Evolutionary conservation across 23 red algal species (phyloP).

Genomic region (Pyropia yezoensis): DNA sequence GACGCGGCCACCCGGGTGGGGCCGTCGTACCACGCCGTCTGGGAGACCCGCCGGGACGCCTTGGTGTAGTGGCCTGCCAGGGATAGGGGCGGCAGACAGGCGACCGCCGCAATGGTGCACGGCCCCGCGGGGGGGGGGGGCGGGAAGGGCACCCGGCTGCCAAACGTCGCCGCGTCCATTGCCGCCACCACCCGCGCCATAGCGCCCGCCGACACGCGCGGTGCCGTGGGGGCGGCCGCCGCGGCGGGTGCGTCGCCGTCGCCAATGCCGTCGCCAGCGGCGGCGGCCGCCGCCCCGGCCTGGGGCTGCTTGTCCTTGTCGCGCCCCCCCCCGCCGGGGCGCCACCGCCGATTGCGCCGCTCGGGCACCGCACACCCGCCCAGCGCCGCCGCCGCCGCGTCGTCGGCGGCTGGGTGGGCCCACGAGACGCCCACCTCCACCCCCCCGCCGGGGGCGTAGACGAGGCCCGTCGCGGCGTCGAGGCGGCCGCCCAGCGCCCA

Average conservation of each 20-base stretch:
- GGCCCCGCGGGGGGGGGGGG: neutral
- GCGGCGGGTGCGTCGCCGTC: too few relatives aligned
- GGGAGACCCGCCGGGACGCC: conserved; percentile 68
- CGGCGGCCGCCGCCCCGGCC: too few relatives aligned
- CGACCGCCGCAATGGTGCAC: neutral
- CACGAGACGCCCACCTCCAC: too few relatives aligned
- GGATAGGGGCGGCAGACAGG: conserved; percentile 24
- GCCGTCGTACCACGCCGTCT: conserved; percentile 61
- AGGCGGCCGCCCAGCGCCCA: conserved; percentile 10
- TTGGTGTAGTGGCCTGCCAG: conserved; percentile 65
- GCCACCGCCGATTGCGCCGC: too few relatives aligned
- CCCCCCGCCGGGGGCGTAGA: too few relatives aligned
- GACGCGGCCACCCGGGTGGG: neutral
- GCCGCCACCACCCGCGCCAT: conserved; percentile 3
- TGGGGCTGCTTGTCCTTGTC: too few relatives aligned
- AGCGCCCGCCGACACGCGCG: conserved; percentile 4
- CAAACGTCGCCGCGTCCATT: conserved; percentile 17
- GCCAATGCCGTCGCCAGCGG: too few relatives aligned
- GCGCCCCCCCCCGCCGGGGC: too few relatives aligned
- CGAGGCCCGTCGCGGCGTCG: too few relatives aligned
- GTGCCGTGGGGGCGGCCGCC: neutral
- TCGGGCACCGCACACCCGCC: too few relatives aligned
- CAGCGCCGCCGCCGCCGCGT: too few relatives aligned
- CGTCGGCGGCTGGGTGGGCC: too few relatives aligned
- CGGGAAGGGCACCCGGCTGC: conserved; percentile 1